These are phyloP conservation scores for Hyaloscypha bicolor DNA, from an alignment of 495 filamentous ascomycete species.

Conservation along the genomic window DNA sequence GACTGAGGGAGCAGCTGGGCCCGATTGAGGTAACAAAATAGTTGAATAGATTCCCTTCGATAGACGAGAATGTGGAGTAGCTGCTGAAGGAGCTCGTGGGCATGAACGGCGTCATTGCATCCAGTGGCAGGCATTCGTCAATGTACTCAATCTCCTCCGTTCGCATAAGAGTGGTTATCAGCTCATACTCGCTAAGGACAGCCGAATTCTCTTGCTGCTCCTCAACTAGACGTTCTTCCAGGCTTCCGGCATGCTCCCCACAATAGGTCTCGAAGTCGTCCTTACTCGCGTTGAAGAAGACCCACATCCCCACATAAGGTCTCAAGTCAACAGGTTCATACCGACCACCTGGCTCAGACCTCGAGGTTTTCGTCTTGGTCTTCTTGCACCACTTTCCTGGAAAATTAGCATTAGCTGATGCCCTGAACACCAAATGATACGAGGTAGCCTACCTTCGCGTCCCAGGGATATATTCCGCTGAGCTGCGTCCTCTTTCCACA, in stretches of 20 bases:
- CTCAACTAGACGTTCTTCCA: not conserved
- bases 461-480: not conserved
- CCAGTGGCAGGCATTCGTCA: not conserved
- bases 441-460: not conserved
- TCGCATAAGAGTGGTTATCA: not conserved
- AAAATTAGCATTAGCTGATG: not conserved
- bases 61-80: not conserved
- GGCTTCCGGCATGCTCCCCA: not conserved
- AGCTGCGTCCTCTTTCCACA: not conserved
- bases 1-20: not conserved
- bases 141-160: not conserved
- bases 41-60: not conserved
- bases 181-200: not conserved
- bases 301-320: not conserved
- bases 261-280: not conserved
- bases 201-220: not conserved
- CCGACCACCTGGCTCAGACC: not conserved
- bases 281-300: not conserved
- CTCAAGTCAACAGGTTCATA: constrained; percentile 1
- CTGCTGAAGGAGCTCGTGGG: not conserved
- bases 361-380: not conserved
- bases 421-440: not conserved
- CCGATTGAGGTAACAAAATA: constrained; percentile 1
- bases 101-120: not conserved
- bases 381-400: not conserved